Evolutionary conservation across 345 rosid genomes (phyloP).

Genomic region (Erysimum cheiranthoides): DNA sequence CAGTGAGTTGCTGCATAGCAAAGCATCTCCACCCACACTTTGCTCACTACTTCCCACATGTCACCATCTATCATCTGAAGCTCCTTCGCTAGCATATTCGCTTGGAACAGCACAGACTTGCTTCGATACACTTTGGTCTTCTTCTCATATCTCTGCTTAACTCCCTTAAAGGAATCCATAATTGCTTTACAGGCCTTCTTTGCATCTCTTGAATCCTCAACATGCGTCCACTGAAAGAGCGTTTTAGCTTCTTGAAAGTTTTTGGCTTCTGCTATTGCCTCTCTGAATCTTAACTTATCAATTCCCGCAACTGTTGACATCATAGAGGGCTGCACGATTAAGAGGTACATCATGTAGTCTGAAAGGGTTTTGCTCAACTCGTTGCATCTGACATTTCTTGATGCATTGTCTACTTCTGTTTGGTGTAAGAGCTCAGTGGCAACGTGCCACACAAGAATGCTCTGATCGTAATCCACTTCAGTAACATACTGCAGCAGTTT

Average conservation of each 20-base stretch:
- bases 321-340: slow-evolving; percentile 49
- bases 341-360: slow-evolving; percentile 63
- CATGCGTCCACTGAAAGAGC: slow-evolving; percentile 40
- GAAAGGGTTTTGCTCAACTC: slow-evolving; percentile 52
- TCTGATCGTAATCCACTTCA: slow-evolving; percentile 46
- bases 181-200: slow-evolving; percentile 37
- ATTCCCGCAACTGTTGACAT: slow-evolving; percentile 58
- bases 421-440: slow-evolving; percentile 60
- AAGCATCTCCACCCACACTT: slow-evolving; percentile 44
- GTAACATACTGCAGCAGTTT: slow-evolving; percentile 42
- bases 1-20: slow-evolving; percentile 38
- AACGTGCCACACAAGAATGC: slow-evolving; percentile 56
- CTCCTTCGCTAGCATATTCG: slow-evolving; percentile 52
- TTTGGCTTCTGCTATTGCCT: slow-evolving; percentile 49
- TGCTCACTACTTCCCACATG: slow-evolving; percentile 36
- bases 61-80: slow-evolving; percentile 2
- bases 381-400: not conserved
- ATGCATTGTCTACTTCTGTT: not conserved
- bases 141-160: not conserved
- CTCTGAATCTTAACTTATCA: slow-evolving; percentile 50
- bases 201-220: not conserved
- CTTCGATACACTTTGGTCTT: not conserved
- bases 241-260: slow-evolving; percentile 3
- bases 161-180: not conserved
- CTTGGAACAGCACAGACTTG: slow-evolving; percentile 56